Percentiles rank a stretch among this genome's conserved stretches.
phyloP scores from a whole-genome alignment of 75 land plant genomes.

The Selaginella tamariscina region DNA sequence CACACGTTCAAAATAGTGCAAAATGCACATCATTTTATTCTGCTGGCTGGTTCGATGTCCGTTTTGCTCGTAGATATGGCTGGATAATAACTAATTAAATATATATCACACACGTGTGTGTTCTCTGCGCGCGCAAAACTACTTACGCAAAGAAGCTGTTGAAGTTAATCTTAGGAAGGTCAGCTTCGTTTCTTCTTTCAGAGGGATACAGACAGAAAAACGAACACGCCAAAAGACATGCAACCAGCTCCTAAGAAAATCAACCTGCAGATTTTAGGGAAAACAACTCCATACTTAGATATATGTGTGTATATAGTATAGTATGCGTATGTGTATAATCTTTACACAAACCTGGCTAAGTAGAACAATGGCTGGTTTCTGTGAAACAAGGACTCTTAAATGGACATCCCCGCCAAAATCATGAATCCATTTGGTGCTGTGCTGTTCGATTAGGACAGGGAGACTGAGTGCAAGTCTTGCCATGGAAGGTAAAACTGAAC shows the following conservation, averaged over 20 bases:
- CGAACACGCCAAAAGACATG: conserved; percentile 63
- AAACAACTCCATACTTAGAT: neutral
- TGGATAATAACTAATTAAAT: neutral
- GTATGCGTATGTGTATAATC: neutral
- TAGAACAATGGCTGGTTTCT: conserved; percentile 44
- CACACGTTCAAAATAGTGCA: conserved; percentile 79
- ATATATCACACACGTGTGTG: neutral
- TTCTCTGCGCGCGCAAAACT: no score
- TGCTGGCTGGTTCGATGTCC: conserved; percentile 30
- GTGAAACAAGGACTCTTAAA: conserved; percentile 17
- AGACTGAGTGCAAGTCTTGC: conserved; percentile 50
- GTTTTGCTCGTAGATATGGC: conserved; percentile 26
- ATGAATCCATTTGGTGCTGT: conserved; percentile 22
- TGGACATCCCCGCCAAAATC: neutral
- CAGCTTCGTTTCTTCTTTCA: conserved; percentile 25
- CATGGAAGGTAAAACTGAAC: conserved; percentile 42
- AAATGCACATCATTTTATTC: conserved; percentile 61
- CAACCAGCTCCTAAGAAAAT: conserved; percentile 56
- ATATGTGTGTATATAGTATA: neutral
- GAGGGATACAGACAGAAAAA: conserved; percentile 76
- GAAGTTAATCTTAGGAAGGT: conserved; percentile 61
- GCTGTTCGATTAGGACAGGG: conserved; percentile 52
- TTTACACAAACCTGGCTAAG: conserved; percentile 42
- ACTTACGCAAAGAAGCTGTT: conserved; percentile 60
- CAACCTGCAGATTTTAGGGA: neutral